phyloP scores from a whole-genome alignment of 495 filamentous ascomycete species.

The Aspergillus taichungensis region DNA sequence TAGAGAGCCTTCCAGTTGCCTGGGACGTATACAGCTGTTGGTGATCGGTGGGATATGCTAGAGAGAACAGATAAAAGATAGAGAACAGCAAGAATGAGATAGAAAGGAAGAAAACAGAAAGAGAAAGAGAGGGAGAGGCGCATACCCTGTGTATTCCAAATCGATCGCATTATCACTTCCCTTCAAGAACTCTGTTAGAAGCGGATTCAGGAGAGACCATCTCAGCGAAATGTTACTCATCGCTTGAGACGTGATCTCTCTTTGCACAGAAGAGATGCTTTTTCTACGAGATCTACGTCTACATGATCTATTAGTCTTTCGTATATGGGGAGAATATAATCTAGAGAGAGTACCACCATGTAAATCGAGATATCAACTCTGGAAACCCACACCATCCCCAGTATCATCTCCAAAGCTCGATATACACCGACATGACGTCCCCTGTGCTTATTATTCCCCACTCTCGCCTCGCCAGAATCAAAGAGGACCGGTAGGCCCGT shows the following conservation, averaged over 20 bases:
- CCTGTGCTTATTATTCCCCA: constrained; percentile 6
- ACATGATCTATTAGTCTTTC: neutral
- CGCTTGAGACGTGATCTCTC: constrained; percentile 7
- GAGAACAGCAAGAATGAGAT: neutral
- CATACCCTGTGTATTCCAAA: constrained; percentile 22
- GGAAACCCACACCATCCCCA: constrained; percentile 25
- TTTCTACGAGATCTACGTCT: constrained; percentile 13
- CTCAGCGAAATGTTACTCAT: constrained; percentile 28
- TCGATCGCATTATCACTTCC: constrained; percentile 16
- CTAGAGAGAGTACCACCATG: constrained; percentile 18
- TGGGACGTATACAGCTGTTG: neutral
- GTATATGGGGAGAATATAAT: neutral
- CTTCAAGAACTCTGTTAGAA: constrained; percentile 21
- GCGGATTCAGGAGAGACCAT: constrained; percentile 27
- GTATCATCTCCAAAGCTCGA: constrained; percentile 29
- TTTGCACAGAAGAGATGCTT: constrained; percentile 12
- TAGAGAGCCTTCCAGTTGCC: constrained; percentile 18
- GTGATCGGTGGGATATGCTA: too few relatives aligned
- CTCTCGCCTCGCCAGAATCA: constrained; percentile 18
- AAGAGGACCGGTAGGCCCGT: constrained; percentile 12
- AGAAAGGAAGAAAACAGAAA: neutral
- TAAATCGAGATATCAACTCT: constrained; percentile 33
- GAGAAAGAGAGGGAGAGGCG: neutral
- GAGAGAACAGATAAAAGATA: neutral
- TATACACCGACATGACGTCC: constrained; percentile 31